Percentiles rank a stretch among this genome's conserved stretches.
Conservation (phyloP, 148 eudicot genomes). For the Amaranthus cruentus region DNA sequence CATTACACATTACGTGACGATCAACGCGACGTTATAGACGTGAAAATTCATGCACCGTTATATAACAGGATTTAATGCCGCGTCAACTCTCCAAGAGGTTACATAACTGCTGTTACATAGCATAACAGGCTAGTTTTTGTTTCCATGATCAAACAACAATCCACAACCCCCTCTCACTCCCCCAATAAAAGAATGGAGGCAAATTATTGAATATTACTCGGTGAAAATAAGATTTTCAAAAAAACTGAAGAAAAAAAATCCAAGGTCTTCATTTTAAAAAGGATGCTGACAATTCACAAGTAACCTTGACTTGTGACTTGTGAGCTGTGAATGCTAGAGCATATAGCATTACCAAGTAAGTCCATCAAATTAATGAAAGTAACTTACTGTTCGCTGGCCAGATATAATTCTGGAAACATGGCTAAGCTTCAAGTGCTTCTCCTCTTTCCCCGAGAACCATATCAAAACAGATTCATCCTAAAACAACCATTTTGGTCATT, state of each 20-base stretch:
- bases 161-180: neutral
- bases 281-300: neutral
- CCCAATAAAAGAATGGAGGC: neutral
- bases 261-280: neutral
- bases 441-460: slow-evolving; percentile 96
- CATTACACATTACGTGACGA: no score
- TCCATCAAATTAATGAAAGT: slow-evolving; percentile 12
- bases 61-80: no score
- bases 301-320: neutral
- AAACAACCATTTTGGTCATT: slow-evolving; percentile 23
- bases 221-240: neutral
- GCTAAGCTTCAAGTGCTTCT: slow-evolving; percentile 82
- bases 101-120: no score
- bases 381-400: slow-evolving; percentile 95
- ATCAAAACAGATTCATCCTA: slow-evolving; percentile 89
- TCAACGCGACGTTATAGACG: no score
- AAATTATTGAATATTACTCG: no score
- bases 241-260: neutral
- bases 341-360: neutral
- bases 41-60: no score
- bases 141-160: neutral
- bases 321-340: neutral
- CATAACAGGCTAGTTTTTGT: no score
- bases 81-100: no score
- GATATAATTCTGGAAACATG: slow-evolving; percentile 91